These are phyloP conservation scores for Candida nitratophila DNA, from an alignment of 805 yeast genomes.

Conservation along the genomic window DNA sequence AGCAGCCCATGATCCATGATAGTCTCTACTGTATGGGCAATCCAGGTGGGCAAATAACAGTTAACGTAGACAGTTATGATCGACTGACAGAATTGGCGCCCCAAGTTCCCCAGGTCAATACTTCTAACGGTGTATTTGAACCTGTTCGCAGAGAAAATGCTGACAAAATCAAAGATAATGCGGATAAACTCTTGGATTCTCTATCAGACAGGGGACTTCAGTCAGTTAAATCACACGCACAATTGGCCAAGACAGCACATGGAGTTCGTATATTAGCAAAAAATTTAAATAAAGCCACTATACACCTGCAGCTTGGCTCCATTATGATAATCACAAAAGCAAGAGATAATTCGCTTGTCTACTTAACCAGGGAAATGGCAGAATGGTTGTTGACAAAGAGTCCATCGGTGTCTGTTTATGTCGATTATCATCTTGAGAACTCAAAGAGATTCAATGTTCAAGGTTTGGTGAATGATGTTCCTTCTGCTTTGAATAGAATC, in stretches of 20 bases:
- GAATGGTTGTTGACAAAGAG: slow-evolving; percentile 57
- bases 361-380: slow-evolving; percentile 70
- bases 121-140: background rate
- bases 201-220: slow-evolving; percentile 21
- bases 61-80: slow-evolving; percentile 13
- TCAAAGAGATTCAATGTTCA: slow-evolving; percentile 58
- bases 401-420: slow-evolving; percentile 41
- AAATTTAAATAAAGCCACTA: slow-evolving; percentile 61
- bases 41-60: slow-evolving; percentile 15
- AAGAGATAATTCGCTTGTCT: slow-evolving; percentile 70
- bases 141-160: background rate
- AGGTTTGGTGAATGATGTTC: slow-evolving; percentile 41
- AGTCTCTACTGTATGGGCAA: slow-evolving; percentile 19
- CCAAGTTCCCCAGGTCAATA: background rate
- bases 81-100: background rate
- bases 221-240: slow-evolving; percentile 62
- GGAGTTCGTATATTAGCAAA: slow-evolving; percentile 73
- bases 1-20: slow-evolving; percentile 23
- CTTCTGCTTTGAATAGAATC: slow-evolving; percentile 37
- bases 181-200: background rate
- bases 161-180: background rate
- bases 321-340: slow-evolving; percentile 87
- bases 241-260: slow-evolving; percentile 73
- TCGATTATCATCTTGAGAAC: slow-evolving; percentile 59
- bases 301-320: slow-evolving; percentile 60